Evolutionary conservation across 73 alveolate genomes (phyloP).

Genomic region (Paramecium pentaurelia): DNA sequence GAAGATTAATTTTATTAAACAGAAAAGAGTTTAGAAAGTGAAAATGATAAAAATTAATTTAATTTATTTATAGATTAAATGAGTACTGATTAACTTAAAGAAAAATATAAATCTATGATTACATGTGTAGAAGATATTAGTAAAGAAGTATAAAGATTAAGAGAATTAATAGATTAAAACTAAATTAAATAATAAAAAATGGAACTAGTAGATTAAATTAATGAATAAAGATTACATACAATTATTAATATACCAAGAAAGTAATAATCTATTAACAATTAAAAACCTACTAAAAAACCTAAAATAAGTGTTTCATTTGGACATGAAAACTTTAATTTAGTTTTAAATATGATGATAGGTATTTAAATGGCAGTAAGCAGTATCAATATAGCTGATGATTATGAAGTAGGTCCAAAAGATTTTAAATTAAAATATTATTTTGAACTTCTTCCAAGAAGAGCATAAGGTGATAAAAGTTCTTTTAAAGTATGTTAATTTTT

Average conservation of each 20-base stretch:
- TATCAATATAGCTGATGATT: slow-evolving; percentile 52
- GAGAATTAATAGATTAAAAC: neutral
- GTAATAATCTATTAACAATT: neutral
- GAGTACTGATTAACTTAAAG: neutral
- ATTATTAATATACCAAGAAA: neutral
- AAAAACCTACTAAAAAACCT: neutral
- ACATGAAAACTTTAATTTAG: slow-evolving; percentile 81
- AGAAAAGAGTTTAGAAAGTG: neutral
- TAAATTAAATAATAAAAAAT: neutral
- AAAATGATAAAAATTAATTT: neutral
- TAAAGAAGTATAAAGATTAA: neutral
- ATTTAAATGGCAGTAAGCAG: slow-evolving; percentile 84
- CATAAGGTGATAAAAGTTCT: slow-evolving; percentile 62
- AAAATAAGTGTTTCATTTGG: slow-evolving; percentile 61
- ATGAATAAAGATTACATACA: neutral
- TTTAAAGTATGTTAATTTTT: slow-evolving; percentile 79
- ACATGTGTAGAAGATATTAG: neutral
- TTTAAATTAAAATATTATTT: slow-evolving; percentile 69
- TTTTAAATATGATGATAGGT: slow-evolving; percentile 90
- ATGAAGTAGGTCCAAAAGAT: slow-evolving; percentile 69
- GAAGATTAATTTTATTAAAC: neutral
- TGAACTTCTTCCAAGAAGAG: slow-evolving; percentile 80
- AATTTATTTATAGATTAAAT: neutral
- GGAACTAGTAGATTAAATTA: neutral
- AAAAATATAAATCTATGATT: neutral